Conservation (phyloP, 176 grass and related monocot species). For the Oryza coarctata region DNA sequence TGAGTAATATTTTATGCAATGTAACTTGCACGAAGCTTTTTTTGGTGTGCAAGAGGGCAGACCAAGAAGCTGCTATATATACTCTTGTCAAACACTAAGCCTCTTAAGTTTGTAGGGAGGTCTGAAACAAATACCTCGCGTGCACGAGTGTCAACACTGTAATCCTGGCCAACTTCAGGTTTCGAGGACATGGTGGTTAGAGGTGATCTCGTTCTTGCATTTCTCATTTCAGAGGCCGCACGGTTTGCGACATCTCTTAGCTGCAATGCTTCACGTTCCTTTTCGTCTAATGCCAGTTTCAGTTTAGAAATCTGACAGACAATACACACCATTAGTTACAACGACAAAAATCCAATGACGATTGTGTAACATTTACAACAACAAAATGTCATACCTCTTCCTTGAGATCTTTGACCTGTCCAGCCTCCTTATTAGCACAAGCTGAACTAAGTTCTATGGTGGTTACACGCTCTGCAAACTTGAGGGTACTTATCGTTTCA, state of each 20-base stretch:
- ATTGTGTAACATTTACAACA: constrained; percentile 3
- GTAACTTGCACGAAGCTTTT: neutral
- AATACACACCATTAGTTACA: neutral
- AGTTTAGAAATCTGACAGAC: constrained; percentile 58
- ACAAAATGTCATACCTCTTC: constrained; percentile 59
- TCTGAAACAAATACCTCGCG: constrained; percentile 48
- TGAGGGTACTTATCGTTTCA: constrained; percentile 89
- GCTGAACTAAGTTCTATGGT: constrained; percentile 76
- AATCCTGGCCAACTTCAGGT: constrained; percentile 47
- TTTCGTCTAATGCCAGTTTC: constrained; percentile 64
- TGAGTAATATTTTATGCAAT: neutral
- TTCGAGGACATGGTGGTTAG: constrained; percentile 31
- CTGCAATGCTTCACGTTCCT: constrained; percentile 51
- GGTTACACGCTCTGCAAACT: constrained; percentile 82
- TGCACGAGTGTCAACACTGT: constrained; percentile 34
- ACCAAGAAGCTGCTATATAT: too few relatives aligned
- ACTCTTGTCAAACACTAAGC: neutral
- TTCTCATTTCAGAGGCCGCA: constrained; percentile 42
- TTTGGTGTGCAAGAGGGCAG: neutral
- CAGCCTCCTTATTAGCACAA: constrained; percentile 66
- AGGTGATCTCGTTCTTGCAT: constrained; percentile 52
- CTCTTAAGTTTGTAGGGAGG: neutral
- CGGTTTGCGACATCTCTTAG: constrained; percentile 47
- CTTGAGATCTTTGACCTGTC: constrained; percentile 76
- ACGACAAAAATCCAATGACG: neutral